phyloP scores from a whole-genome alignment of 768 basidiomycete species.

The Plicaturopsis crispa region DNA sequence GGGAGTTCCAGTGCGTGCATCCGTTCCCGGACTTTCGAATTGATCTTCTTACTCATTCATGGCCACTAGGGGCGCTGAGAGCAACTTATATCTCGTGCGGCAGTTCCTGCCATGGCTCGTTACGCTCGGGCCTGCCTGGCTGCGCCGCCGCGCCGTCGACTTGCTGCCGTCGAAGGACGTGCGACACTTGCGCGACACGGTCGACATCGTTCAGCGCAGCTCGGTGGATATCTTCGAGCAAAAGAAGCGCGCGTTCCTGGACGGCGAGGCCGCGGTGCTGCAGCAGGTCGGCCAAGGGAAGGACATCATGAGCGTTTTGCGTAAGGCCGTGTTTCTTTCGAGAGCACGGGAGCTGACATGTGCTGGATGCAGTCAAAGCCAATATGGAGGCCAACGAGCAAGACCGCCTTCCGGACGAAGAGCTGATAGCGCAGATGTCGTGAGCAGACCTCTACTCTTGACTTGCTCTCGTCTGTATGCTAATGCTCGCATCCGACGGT shows the following conservation, averaged over 20 bases:
- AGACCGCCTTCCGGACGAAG: slow-evolving; percentile 26
- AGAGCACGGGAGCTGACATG: not conserved
- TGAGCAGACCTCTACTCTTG: not conserved
- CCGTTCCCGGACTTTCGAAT: not conserved
- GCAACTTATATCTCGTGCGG: slow-evolving; percentile 13
- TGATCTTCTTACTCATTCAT: not conserved
- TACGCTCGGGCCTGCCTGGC: slow-evolving; percentile 16
- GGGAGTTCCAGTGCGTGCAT: slow-evolving; percentile 10
- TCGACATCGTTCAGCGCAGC: slow-evolving; percentile 21
- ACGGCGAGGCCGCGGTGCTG: slow-evolving; percentile 18
- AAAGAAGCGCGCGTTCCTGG: slow-evolving; percentile 19
- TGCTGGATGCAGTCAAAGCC: slow-evolving; percentile 20
- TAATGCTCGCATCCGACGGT: slow-evolving; percentile 2
- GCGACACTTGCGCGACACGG: slow-evolving; percentile 16
- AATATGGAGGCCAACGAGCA: slow-evolving; percentile 25
- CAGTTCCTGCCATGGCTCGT: slow-evolving; percentile 16
- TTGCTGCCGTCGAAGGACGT: slow-evolving; percentile 14
- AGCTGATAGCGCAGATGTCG: slow-evolving; percentile 28
- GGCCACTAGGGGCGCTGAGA: slow-evolving; percentile 13
- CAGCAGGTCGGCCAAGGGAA: slow-evolving; percentile 24
- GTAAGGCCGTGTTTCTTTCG: slow-evolving; percentile 10
- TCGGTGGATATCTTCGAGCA: slow-evolving; percentile 18
- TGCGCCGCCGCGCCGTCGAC: slow-evolving; percentile 20
- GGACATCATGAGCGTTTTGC: slow-evolving; percentile 28
- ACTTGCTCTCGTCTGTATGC: not conserved